Conservation (phyloP, 2,329 filamentous ascomycete species). For the Aspergillus calidoustus region DNA sequence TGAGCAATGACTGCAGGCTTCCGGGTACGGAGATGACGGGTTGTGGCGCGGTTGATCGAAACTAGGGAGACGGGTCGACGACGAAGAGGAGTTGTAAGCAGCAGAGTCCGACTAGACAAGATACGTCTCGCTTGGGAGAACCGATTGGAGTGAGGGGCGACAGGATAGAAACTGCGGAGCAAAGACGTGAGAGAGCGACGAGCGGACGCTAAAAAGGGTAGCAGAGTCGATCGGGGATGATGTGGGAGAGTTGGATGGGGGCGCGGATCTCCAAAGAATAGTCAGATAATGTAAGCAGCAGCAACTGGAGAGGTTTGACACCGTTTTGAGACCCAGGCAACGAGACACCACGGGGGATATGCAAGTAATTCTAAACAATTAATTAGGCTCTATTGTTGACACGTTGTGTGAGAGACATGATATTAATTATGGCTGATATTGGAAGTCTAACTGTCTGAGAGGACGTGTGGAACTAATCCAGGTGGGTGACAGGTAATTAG, state of each 20-base stretch:
- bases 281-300: constrained; percentile 30
- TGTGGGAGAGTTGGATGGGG: constrained; percentile 29
- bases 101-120: constrained; percentile 17
- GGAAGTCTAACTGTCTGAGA: constrained; percentile 1
- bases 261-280: constrained; percentile 26
- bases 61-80: constrained; percentile 23
- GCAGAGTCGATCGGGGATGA: constrained; percentile 31
- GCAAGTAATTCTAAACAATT: constrained; percentile 20
- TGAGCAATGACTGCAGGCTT: constrained; percentile 29
- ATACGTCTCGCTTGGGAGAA: constrained; percentile 13
- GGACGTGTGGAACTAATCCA: neutral
- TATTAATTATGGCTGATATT: constrained; percentile 4
- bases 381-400: constrained; percentile 9
- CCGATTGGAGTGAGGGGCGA: constrained; percentile 29
- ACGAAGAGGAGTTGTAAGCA: constrained; percentile 14
- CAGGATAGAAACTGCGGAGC: constrained; percentile 31
- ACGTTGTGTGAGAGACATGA: constrained; percentile 8
- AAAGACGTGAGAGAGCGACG: constrained; percentile 29
- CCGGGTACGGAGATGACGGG: constrained; percentile 25
- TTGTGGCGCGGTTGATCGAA: constrained; percentile 26
- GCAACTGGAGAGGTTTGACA: constrained; percentile 4
- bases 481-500: constrained; percentile 12
- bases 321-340: constrained; percentile 5
- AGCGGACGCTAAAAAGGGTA: constrained; percentile 33
- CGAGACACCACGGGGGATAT: constrained; percentile 14